Conservation (phyloP, 352 stramenopile genomes). For the Globisporangium nagaii region DNA sequence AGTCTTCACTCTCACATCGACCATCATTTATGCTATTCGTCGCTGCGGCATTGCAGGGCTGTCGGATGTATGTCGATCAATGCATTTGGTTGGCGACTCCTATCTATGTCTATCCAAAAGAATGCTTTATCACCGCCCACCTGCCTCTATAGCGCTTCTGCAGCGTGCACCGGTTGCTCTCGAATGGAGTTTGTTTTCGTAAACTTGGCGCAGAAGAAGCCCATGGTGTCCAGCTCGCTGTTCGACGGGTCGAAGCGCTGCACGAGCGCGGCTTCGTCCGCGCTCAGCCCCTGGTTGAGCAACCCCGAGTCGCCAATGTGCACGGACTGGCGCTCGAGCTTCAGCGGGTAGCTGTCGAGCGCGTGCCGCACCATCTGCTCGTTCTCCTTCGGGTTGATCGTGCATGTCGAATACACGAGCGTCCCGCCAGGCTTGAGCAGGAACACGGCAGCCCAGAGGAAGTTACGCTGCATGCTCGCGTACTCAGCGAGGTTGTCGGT, state of each 20-base stretch:
- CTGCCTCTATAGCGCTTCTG: background rate
- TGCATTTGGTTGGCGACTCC: too few relatives aligned
- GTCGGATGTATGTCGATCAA: too few relatives aligned
- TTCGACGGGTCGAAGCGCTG: slow-evolving; percentile 88
- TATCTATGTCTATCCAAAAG: background rate
- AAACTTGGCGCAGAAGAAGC: slow-evolving; percentile 94
- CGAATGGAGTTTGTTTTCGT: slow-evolving; percentile 70
- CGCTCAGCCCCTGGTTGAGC: slow-evolving; percentile 63
- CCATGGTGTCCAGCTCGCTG: slow-evolving; percentile 83
- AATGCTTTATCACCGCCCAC: background rate
- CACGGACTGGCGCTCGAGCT: slow-evolving; percentile 60
- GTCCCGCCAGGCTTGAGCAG: slow-evolving; percentile 89
- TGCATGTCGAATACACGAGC: slow-evolving; percentile 95
- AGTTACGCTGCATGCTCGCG: slow-evolving; percentile 85
- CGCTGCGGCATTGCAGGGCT: too few relatives aligned
- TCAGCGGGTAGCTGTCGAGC: slow-evolving; percentile 81
- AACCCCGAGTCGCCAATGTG: slow-evolving; percentile 67
- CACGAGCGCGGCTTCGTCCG: slow-evolving; percentile 66
- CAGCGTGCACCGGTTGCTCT: background rate
- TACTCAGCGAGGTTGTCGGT: slow-evolving; percentile 68
- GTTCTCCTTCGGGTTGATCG: slow-evolving; percentile 91
- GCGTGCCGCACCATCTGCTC: slow-evolving; percentile 90
- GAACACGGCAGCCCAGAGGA: slow-evolving; percentile 80
- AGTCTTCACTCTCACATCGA: too few relatives aligned
- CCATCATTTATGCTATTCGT: too few relatives aligned